These are phyloP conservation scores for Phialophora expanda DNA, from an alignment of 2,329 filamentous ascomycete genomes.

Conservation along the genomic window DNA sequence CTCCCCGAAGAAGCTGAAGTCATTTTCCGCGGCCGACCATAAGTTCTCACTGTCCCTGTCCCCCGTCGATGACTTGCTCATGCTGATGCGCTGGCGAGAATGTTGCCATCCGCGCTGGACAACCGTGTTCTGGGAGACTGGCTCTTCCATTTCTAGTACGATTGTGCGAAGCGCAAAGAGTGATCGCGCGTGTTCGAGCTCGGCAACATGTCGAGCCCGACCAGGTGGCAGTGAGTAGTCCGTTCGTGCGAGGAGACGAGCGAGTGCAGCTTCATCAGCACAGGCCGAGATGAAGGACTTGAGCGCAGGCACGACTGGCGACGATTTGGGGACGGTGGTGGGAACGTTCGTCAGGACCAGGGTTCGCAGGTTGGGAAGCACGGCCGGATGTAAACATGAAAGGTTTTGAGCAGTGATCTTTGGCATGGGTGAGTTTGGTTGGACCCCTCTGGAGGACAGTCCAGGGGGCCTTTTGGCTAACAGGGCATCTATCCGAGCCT, in stretches of 20 bases:
- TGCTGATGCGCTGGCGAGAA: constrained; percentile 53
- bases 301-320: constrained; percentile 52
- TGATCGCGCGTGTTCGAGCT: constrained; percentile 55
- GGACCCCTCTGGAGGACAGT: constrained; percentile 13
- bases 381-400: constrained; percentile 58
- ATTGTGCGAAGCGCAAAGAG: constrained; percentile 63
- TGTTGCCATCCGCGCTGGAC: constrained; percentile 46
- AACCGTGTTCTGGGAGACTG: constrained; percentile 22
- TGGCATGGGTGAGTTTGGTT: constrained; percentile 32
- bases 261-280: constrained; percentile 60
- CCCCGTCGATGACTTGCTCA: constrained; percentile 61
- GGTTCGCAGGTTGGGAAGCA: constrained; percentile 60
- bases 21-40: constrained; percentile 63
- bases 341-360: constrained; percentile 64
- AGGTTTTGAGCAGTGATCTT: constrained; percentile 42
- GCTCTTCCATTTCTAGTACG: constrained; percentile 59
- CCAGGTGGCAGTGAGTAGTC: constrained; percentile 66
- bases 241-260: constrained; percentile 58
- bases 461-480: constrained; percentile 47
- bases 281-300: constrained; percentile 62
- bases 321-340: constrained; percentile 48
- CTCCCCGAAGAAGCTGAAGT: constrained; percentile 67
- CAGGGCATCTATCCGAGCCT: constrained; percentile 47
- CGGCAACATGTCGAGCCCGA: constrained; percentile 55
- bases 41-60: constrained; percentile 64